A percentile compares a stretch with the other conserved stretches of the same genome.
Conservation (phyloP, 768 basidiomycete species). For the Podaxis rugospora region DNA sequence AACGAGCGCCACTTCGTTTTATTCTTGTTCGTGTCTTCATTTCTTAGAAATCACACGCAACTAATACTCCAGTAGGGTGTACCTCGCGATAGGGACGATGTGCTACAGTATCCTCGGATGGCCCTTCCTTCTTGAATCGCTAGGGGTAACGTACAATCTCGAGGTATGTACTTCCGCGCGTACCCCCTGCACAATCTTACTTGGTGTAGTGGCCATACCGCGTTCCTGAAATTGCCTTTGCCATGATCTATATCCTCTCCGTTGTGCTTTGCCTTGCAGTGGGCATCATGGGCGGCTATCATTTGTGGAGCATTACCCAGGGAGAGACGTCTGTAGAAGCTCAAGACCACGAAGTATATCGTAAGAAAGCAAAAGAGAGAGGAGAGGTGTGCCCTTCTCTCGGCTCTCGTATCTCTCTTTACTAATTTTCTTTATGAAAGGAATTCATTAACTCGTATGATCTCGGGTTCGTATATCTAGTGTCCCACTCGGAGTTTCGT, state of each 20-base stretch:
- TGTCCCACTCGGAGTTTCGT: not conserved
- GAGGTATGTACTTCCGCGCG: slow-evolving; percentile 27
- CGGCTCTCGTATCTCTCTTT: not conserved
- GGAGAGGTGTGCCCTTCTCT: slow-evolving; percentile 51
- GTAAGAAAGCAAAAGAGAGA: slow-evolving; percentile 58
- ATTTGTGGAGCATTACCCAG: slow-evolving; percentile 61
- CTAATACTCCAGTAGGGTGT: slow-evolving; percentile 48
- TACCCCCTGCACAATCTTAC: not conserved
- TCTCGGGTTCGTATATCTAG: slow-evolving; percentile 53
- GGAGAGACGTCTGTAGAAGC: slow-evolving; percentile 91
- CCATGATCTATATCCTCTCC: slow-evolving; percentile 73
- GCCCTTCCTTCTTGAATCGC: slow-evolving; percentile 46
- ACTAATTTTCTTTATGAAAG: slow-evolving; percentile 28
- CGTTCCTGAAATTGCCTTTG: slow-evolving; percentile 66
- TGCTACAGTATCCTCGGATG: slow-evolving; percentile 65
- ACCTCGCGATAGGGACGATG: slow-evolving; percentile 70
- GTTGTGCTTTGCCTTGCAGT: slow-evolving; percentile 74
- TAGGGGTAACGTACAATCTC: slow-evolving; percentile 41
- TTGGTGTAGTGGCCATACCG: slow-evolving; percentile 36
- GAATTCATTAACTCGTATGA: slow-evolving; percentile 90
- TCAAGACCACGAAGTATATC: slow-evolving; percentile 82
- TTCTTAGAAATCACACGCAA: not conserved
- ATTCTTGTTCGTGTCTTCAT: slow-evolving; percentile 66
- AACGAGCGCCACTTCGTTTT: slow-evolving; percentile 96
- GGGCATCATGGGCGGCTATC: slow-evolving; percentile 66